Base-by-base conservation (phyloP, 768 basidiomycete species). In the Paxillus ammoniavirescens region DNA sequence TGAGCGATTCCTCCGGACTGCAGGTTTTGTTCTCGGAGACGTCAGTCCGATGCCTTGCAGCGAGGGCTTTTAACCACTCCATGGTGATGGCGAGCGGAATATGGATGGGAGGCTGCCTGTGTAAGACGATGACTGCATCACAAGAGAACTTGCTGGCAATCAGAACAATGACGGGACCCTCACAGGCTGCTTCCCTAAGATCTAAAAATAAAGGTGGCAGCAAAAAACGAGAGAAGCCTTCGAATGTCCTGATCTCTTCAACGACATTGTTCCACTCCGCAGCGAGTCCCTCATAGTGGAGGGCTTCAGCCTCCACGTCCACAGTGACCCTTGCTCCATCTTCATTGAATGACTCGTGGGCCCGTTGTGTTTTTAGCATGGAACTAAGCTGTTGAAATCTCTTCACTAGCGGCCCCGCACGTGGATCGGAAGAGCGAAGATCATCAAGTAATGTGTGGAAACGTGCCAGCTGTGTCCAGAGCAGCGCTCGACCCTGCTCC, bases 401-500 rank as follows among this genome's bases (percentile, higher is more conserved):
- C 18, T 23, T 6, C 10, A 43, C 42, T 10, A 26, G 42, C 23
- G 5, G 5, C 0, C 2, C 42, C 9, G 42, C 42, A 10, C 26
- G 9, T 23, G 42, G 9, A 15, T 42, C 18, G 5, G 13, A 15
- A 42, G 18, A 0, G 26, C 42, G 42, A 10, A 42, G 18, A 21
- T 42, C 46, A 14, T 59, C 58, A 4, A 61, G 31, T 9, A 57
- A 36, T 15, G 53, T 49, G 15, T 60, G 52, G 41, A 59, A 54
- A 9, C 60, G 57, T 8, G 38, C 36, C 44, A 59, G 13, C 23
- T 57, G 48, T 1, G 60, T 49, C 62, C 62, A 63, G 23, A 61
- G 31, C 5, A 63, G 10, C 3, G 45, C 51, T 35, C 60, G 40
- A 13, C 62, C 60, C 13, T 61, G 62, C 47, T 61, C 62, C 8